Evolutionary conservation across 305 asterid species (phyloP).

Genomic region (Fraxinus xanthoxyloides): DNA sequence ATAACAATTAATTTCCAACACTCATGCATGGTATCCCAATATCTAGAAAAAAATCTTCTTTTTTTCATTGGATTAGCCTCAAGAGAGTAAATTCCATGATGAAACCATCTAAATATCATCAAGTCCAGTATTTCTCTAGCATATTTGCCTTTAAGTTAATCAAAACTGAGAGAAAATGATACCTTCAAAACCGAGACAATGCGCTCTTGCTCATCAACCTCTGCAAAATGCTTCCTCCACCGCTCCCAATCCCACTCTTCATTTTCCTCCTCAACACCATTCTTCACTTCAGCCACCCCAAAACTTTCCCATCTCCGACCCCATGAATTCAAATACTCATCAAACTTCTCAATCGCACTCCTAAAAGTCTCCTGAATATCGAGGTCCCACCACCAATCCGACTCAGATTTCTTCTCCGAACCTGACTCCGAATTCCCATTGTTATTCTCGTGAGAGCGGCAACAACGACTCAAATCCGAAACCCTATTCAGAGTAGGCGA

Average conservation of each 20-base stretch:
- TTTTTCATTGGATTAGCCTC: background rate
- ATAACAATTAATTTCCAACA: background rate
- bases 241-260: slow-evolving; percentile 94
- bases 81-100: background rate
- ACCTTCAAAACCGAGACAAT: slow-evolving; percentile 73
- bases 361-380: slow-evolving; percentile 58
- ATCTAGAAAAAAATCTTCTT: background rate
- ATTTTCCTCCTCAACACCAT: slow-evolving; percentile 33
- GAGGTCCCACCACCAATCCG: slow-evolving; percentile 59
- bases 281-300: slow-evolving; percentile 26
- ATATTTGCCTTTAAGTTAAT: background rate
- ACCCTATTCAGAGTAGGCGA: slow-evolving; percentile 36
- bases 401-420: slow-evolving; percentile 27
- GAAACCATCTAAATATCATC: background rate
- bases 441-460: slow-evolving; percentile 47
- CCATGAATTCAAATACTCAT: slow-evolving; percentile 47
- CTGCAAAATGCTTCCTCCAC: slow-evolving; percentile 75
- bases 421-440: slow-evolving; percentile 36
- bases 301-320: slow-evolving; percentile 33
- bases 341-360: slow-evolving; percentile 57
- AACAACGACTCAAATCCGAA: slow-evolving; percentile 42
- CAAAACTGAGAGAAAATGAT: slow-evolving; percentile 2
- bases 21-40: background rate
- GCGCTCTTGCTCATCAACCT: slow-evolving; percentile 87
- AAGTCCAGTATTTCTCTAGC: slow-evolving; percentile 16